Evolutionary conservation across 2,329 filamentous ascomycete species (phyloP), one percentile per base, ranked within the genome.

Genomic region (Cladorrhinum sp.): DNA sequence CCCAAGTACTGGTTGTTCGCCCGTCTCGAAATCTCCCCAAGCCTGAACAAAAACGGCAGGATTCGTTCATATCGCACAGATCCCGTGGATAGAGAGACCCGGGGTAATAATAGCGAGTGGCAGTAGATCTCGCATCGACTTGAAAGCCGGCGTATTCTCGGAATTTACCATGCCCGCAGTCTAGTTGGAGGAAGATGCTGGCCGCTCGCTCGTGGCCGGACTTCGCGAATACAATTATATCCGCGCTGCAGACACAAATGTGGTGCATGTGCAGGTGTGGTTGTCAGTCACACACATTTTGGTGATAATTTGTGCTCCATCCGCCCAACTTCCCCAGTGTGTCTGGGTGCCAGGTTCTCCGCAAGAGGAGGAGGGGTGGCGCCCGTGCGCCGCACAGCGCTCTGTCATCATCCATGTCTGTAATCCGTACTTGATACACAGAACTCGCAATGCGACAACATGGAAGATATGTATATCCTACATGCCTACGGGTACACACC

Each of bases 111-210:
- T 52, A 62, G 59, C 52, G n/a, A 24, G 29, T 23, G 4, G 27
- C 18, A 20, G n/a, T n/a, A 38, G 23, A 25, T 45, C 45, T 22
- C 57, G 32, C 50, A 64, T 45, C 41, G 41, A 57, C 51, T 55
- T 48, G 52, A 45, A 18, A 48, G 18, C 61, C 68, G 66, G 68
- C 56, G 63, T 59, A 68, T 70, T 69, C 65, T 69, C 67, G 68
- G 68, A 69, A 67, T 68, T 68, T 67, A 27, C 57, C 64, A 59
- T 55, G 32, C 41, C 50, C 20, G n/a, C n/a, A n/a, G n/a, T n/a
- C 16, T 25, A 20, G 53, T 10, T n/a, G 10, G 20, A 54, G 29
- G 51, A 48, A 41, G 23, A 45, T 9, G 53, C 36, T 55, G 22
- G 5, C 53, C 5, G 50, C 52, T 50, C 57, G 52, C 18, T 36